Evolutionary conservation across 768 basidiomycete species (phyloP).

Genomic region (Tulasnella sp.): DNA sequence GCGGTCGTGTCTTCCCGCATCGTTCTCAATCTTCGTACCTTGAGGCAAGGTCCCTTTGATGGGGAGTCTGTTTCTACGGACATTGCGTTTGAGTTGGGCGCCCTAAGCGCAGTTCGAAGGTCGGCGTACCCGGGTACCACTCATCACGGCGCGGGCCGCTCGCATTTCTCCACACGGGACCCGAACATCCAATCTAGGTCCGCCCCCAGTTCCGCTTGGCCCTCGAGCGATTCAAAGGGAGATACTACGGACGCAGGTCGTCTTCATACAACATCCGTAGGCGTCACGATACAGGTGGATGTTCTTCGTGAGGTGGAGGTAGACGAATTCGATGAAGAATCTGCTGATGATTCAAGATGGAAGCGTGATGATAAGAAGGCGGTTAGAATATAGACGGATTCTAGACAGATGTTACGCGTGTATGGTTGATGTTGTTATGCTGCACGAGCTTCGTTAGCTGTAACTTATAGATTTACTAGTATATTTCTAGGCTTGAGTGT

Average conservation of each 20-base stretch:
- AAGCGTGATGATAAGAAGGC: not conserved
- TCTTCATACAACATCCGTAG: not conserved
- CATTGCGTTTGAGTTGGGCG: not conserved
- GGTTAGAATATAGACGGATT: not conserved
- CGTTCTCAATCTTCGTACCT: slow-evolving; percentile 9
- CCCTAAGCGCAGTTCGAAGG: not conserved
- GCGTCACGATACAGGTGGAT: not conserved
- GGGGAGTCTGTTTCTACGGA: not conserved
- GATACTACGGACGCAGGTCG: not conserved
- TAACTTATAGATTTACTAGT: not conserved
- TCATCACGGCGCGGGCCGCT: not conserved
- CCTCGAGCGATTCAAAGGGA: not conserved
- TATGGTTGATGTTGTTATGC: not conserved
- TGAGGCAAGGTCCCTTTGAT: not conserved
- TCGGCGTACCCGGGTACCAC: not conserved
- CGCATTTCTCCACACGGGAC: not conserved
- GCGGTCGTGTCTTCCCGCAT: slow-evolving; percentile 14
- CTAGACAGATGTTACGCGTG: no score
- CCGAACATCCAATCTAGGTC: not conserved
- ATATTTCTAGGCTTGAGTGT: not conserved
- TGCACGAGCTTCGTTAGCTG: not conserved
- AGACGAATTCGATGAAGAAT: not conserved
- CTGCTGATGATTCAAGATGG: not conserved
- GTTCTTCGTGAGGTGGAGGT: not conserved
- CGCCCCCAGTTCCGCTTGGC: not conserved